phyloP scores from a whole-genome alignment of 352 stramenopile genomes.

The Pythium aquatile region DNA sequence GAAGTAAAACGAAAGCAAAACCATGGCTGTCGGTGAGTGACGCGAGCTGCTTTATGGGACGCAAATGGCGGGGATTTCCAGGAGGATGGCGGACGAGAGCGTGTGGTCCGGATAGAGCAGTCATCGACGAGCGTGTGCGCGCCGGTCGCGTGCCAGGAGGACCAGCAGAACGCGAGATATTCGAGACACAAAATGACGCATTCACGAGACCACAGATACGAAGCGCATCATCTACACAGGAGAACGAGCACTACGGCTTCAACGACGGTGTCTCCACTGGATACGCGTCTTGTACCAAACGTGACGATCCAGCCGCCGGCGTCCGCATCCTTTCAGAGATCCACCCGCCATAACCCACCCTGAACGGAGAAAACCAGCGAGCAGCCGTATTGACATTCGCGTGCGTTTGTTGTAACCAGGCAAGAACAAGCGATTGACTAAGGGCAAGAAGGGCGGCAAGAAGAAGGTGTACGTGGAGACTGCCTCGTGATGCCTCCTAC shows the following conservation, averaged over 20 bases:
- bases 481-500: no score
- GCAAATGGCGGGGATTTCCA: background rate
- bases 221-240: background rate
- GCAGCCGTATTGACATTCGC: slow-evolving; percentile 12
- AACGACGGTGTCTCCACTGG: background rate
- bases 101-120: background rate
- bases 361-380: background rate
- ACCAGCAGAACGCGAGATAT: background rate
- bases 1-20: slow-evolving; percentile 80
- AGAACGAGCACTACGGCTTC: background rate
- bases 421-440: slow-evolving; percentile 92
- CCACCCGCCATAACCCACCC: background rate
- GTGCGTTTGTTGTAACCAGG: slow-evolving; percentile 34
- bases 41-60: background rate
- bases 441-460: slow-evolving; percentile 92
- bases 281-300: background rate
- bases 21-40: slow-evolving; percentile 84
- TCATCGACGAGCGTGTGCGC: background rate
- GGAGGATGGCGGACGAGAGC: background rate
- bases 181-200: background rate
- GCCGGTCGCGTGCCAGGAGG: background rate
- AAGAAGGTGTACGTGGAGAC: slow-evolving; percentile 87
- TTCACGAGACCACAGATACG: background rate
- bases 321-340: background rate
- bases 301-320: background rate